Evolutionary conservation across 306 rosid genomes (phyloP), one percentile per base, ranked within the genome.

Genomic region (Ormosia emarginata): DNA sequence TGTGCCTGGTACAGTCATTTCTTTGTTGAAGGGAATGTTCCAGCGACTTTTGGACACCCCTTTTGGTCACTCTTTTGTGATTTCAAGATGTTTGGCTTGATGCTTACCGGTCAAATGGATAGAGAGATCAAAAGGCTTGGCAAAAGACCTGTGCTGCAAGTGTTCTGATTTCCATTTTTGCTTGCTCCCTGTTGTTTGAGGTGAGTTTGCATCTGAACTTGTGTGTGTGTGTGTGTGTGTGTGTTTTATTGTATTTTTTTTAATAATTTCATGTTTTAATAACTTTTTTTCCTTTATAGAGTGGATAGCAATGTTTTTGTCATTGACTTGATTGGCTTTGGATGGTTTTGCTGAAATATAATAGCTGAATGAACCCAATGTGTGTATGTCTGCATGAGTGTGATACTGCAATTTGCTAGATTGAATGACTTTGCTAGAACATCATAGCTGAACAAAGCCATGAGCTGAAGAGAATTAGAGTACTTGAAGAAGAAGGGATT

Each of bases 111-210:
- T 11, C 75, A 90, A 64, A 95, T 95, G 98, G 99, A 95, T 80
- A 93, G 86, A 90, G 99, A 95, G 91, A 95, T 95, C 81, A 95
- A 95, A 87, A 90, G 99, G 94, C 93, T 95, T 24, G 99, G 99
- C 3, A 95, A 95, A 78, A 93, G 98, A 79, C 99, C 99, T 76
- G 90, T 95, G 18, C 83, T 92, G 76, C 98, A 92, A 83, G 85
- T 13, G 46, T 91, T 92, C 63, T 92, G 79, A 87, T 79, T 73
- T 69, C 15, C 7, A 3, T 69, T 53, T 37, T 70, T 1, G 76
- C 4, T 56, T 58, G 56, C 40, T 29, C 43, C 73, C 52, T 80
- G 72, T 41, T 67, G 69, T 73, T 71, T 81, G 49, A 69, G 82
- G 82, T 81, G 65, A 80, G 70, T 75, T 85, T 77, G 67, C 44